Base-by-base conservation (phyloP, 257 asterid species). In the Capsicum chinense region DNA sequence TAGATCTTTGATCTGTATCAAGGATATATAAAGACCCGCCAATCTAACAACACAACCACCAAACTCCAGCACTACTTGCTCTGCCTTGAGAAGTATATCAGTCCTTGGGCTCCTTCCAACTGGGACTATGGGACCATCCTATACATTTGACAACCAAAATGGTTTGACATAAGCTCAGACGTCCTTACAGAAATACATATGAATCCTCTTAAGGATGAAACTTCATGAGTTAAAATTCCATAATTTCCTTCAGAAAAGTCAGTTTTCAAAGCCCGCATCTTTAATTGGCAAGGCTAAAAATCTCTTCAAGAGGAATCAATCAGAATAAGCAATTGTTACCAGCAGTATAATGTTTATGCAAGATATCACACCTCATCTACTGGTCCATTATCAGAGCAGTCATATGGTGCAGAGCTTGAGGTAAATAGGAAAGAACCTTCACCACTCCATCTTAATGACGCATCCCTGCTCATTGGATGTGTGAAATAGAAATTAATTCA, bases 11-110 rank as follows among this genome's bases (percentile, higher is more conserved):
- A 70, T 79, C 83, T 56, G 59, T 78, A 85, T 52, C 44, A 92
- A 94, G 98, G 99, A 97, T 97, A 97, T 97, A 89, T 95, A 97
- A 73, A 97, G 98, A 85, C 98, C 99, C 81, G 99, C 97, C 85
- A 97, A 89, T 93, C 99, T 93, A 86, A 95, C 90, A 56, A 93
- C 97, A 63, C 93, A 95, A 60, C 99, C 99, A 35, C 95, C 97
- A 54, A 92, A 90, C 78, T 97, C 98, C 88, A 94, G 86, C 62
- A 88, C 97, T 85, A 88, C 92, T 87, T 93, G 87, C 92, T 97
- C 98, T 19, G 99, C 91, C 86, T 86, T 91, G 52, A 95, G 92
- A 90, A 97, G 95, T 58, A 87, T 87, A 86, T 97, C 99, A 16
- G 98, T 91, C 87, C 98, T 93, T 62, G 97, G 96, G 88, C 98